These are phyloP conservation scores for Blastomyces silverae DNA, from an alignment of 2,329 filamentous ascomycete species.

Conservation along the genomic window DNA sequence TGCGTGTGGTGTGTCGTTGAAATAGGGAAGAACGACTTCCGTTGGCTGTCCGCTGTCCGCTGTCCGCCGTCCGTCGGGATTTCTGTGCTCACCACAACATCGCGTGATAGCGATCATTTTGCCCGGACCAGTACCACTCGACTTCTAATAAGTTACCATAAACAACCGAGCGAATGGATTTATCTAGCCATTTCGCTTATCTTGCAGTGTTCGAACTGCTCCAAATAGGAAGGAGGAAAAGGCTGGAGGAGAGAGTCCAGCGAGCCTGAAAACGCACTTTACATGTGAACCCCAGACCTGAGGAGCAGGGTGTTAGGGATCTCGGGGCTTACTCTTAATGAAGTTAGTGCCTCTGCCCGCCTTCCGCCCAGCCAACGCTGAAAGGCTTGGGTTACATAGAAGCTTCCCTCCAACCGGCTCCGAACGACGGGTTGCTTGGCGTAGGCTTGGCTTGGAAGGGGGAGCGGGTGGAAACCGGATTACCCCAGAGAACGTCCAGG, in stretches of 20 bases:
- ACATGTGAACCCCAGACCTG: too few relatives aligned
- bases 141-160: not conserved
- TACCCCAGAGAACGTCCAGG: not conserved
- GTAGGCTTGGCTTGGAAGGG: not conserved
- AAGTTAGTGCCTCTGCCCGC: not conserved
- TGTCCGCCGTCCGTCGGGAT: not conserved
- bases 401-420: not conserved
- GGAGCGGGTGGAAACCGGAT: not conserved
- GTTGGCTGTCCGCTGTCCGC: not conserved
- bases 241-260: too few relatives aligned
- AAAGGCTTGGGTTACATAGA: conserved; percentile 10
- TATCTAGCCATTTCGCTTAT: too few relatives aligned
- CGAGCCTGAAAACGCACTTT: too few relatives aligned
- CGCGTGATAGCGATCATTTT: not conserved
- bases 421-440: not conserved
- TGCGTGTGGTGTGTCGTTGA: not conserved
- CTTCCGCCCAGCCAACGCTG: not conserved
- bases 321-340: not conserved
- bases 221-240: too few relatives aligned
- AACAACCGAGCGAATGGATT: not conserved
- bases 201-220: too few relatives aligned
- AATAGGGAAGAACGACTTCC: not conserved
- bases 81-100: not conserved
- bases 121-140: not conserved
- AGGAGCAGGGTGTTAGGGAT: not conserved